phyloP scores from a whole-genome alignment of 2,329 filamentous ascomycete genomes.

The Arthrinium puccinioides region DNA sequence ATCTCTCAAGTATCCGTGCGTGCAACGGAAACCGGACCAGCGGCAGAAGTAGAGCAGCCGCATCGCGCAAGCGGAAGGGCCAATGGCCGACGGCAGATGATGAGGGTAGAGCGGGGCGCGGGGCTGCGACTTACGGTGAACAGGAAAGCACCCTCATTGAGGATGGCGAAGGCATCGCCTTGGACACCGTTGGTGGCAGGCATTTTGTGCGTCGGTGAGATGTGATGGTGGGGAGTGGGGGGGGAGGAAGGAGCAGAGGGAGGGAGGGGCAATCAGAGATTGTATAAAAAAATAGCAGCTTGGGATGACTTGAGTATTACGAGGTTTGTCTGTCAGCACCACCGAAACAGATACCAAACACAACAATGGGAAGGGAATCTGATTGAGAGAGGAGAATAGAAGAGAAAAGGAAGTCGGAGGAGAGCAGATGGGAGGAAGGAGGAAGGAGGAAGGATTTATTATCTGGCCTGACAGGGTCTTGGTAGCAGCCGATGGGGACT shows the following conservation, averaged over 20 bases:
- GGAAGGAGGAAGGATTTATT: not conserved
- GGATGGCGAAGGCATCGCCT: constrained; percentile 34
- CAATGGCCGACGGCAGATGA: not conserved
- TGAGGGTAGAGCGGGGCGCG: not conserved
- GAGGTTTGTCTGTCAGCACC: too few relatives aligned
- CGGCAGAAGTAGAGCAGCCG: not conserved
- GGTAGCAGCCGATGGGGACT: too few relatives aligned
- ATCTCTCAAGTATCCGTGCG: too few relatives aligned
- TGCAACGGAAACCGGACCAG: not conserved
- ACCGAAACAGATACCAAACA: too few relatives aligned
- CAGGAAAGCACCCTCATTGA: constrained; percentile 67
- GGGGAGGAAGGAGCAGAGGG: constrained; percentile 7
- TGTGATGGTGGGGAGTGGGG: constrained; percentile 5
- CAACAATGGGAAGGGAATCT: too few relatives aligned
- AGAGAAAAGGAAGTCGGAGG: not conserved
- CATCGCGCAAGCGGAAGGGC: not conserved
- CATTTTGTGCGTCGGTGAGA: constrained; percentile 43
- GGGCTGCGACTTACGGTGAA: constrained; percentile 57
- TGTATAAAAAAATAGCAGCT: too few relatives aligned
- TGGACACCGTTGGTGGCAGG: constrained; percentile 42
- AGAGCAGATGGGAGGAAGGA: not conserved
- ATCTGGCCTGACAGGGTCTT: too few relatives aligned
- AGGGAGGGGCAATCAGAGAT: too few relatives aligned
- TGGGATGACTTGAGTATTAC: too few relatives aligned
- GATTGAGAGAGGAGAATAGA: not conserved